Percentiles rank a stretch among this genome's conserved stretches.
These are phyloP conservation scores for Penicillium brevicompactum DNA, from an alignment of 2,329 filamentous ascomycete genomes.

Conservation along the genomic window DNA sequence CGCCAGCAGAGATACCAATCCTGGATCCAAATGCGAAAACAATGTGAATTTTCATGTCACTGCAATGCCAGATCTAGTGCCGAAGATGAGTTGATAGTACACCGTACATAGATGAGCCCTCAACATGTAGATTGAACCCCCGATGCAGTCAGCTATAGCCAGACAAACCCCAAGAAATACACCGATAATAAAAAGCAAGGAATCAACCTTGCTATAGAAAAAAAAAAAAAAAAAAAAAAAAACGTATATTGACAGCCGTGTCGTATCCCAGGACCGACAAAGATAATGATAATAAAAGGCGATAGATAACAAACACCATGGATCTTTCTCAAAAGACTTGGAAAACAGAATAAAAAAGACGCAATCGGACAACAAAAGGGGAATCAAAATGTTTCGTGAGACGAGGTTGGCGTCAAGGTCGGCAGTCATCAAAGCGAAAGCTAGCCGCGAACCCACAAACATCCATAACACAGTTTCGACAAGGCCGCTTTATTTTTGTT, in stretches of 20 bases:
- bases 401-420: slow-evolving; percentile 39
- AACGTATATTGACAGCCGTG: slow-evolving; percentile 35
- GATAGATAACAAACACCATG: slow-evolving; percentile 26
- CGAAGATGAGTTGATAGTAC: not conserved
- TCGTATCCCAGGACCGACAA: slow-evolving; percentile 25
- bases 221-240: slow-evolving; percentile 5
- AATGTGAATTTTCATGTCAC: not conserved
- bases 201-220: slow-evolving; percentile 8
- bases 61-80: not conserved
- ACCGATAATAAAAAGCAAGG: slow-evolving; percentile 9
- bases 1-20: too few species aligned
- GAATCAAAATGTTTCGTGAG: slow-evolving; percentile 45
- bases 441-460: slow-evolving; percentile 29
- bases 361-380: slow-evolving; percentile 39
- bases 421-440: slow-evolving; percentile 34
- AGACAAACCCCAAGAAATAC: not conserved
- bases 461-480: slow-evolving; percentile 25
- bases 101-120: not conserved
- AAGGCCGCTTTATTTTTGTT: slow-evolving; percentile 19
- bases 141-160: not conserved
- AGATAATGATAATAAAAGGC: slow-evolving; percentile 16
- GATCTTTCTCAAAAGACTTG: slow-evolving; percentile 30
- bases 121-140: not conserved
- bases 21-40: too few species aligned
- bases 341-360: slow-evolving; percentile 17